A percentile compares a stretch with the other conserved stretches of the same genome.
Evolutionary conservation across 345 rosid genomes (phyloP).

Genomic region (Dovyalis caffra): DNA sequence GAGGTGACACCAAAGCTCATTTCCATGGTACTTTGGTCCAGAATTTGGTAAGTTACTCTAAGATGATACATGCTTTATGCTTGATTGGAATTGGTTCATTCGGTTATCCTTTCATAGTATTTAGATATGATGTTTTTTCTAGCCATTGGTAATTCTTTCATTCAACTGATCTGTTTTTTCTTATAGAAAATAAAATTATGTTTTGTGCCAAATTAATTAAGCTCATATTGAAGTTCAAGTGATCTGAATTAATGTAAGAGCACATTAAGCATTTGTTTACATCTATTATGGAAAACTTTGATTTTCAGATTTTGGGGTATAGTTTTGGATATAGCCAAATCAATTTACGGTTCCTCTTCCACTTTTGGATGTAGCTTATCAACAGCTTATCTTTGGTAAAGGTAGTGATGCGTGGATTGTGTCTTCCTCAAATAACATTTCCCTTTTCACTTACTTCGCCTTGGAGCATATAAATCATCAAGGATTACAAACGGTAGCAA

Average conservation of each 20-base stretch:
- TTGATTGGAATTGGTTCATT: background rate
- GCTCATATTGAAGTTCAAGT: background rate
- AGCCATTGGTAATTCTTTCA: background rate
- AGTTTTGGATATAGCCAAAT: conserved; percentile 69
- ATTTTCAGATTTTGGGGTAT: conserved; percentile 48
- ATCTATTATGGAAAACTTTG: background rate
- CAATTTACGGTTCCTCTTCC: conserved; percentile 73
- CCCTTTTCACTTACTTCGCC: conserved; percentile 47
- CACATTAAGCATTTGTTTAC: background rate
- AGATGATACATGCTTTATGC: background rate
- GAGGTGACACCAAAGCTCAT: conserved; percentile 43
- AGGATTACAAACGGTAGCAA: background rate
- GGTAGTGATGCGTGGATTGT: background rate
- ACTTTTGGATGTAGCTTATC: conserved; percentile 71
- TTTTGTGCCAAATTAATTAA: background rate
- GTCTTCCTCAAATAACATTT: conserved; percentile 9
- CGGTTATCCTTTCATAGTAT: background rate
- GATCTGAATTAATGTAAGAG: background rate
- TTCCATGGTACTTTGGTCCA: conserved; percentile 52
- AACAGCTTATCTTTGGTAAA: conserved; percentile 77
- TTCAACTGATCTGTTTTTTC: background rate
- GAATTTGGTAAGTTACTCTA: conserved; percentile 57
- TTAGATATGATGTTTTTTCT: background rate
- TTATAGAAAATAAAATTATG: background rate
- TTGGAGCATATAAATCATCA: background rate